Percentiles rank a stretch among this genome's conserved stretches.
phyloP scores from a whole-genome alignment of 257 asterid genomes.

The Jaltomata sinuosa region DNA sequence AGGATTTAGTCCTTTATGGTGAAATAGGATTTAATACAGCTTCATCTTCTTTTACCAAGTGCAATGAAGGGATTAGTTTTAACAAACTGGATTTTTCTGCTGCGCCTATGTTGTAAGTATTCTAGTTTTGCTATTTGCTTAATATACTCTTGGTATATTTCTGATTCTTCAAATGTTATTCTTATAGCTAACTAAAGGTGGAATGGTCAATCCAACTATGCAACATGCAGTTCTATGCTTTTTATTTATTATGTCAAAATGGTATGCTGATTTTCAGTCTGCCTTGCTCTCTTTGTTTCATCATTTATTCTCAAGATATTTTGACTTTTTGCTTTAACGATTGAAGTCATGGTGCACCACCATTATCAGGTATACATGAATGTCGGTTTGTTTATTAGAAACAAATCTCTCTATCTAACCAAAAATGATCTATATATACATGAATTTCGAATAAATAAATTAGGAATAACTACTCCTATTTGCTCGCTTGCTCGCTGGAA shows the following conservation, averaged over 20 bases:
- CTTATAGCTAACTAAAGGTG: not conserved
- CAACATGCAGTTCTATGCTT: not conserved
- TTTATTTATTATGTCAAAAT: not conserved
- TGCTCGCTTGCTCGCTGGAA: no score
- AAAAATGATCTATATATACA: not conserved
- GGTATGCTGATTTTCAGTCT: not conserved
- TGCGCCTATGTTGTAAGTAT: slow-evolving; percentile 54
- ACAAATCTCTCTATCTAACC: not conserved
- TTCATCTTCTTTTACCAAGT: slow-evolving; percentile 66
- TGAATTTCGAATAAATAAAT: not conserved
- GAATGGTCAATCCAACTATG: not conserved
- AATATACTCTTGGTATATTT: not conserved
- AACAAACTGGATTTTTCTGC: slow-evolving; percentile 70
- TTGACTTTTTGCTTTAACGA: not conserved
- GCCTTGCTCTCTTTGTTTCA: not conserved
- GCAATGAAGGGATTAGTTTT: slow-evolving; percentile 72
- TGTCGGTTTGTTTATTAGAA: no score
- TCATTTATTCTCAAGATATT: not conserved
- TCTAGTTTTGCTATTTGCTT: not conserved
- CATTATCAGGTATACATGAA: no score
- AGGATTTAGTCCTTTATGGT: slow-evolving; percentile 60
- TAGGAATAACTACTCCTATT: slow-evolving; percentile 2
- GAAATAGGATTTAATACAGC: slow-evolving; percentile 69
- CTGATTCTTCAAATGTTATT: not conserved
- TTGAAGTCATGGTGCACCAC: not conserved